phyloP scores from a whole-genome alignment of 2,329 filamentous ascomycete species.

The Trichoderma hamatum region DNA sequence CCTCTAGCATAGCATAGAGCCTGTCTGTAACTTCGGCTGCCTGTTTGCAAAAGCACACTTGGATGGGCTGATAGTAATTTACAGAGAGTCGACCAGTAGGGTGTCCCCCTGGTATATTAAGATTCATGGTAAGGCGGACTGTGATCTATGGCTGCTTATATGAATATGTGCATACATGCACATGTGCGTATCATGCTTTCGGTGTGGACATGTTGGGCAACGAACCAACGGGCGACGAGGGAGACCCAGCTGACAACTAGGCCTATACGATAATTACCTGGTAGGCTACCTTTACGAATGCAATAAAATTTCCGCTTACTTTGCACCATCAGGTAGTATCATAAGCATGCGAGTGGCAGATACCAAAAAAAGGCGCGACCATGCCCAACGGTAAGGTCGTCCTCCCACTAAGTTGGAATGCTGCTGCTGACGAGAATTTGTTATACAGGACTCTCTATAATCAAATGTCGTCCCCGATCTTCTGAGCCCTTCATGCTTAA shows the following conservation, averaged over 20 bases:
- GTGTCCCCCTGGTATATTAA: constrained; percentile 2
- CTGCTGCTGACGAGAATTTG: not conserved
- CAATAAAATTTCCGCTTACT: not conserved
- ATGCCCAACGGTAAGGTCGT: not conserved
- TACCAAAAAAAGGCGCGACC: not conserved
- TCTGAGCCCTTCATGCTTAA: not conserved
- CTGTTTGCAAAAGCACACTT: not conserved
- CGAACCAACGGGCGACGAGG: constrained; percentile 11
- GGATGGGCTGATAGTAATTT: not conserved
- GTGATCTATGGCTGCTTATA: not conserved
- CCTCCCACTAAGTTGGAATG: not conserved
- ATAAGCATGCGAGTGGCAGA: not conserved
- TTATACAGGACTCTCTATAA: not conserved
- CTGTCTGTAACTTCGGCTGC: constrained; percentile 3
- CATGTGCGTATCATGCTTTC: constrained; percentile 1
- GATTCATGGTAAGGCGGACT: constrained; percentile 19
- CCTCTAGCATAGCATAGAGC: constrained; percentile 6
- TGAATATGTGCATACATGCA: constrained; percentile 15
- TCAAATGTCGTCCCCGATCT: not conserved
- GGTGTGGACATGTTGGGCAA: constrained; percentile 17
- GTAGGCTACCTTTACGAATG: not conserved
- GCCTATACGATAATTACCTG: not conserved
- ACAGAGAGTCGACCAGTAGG: constrained; percentile 16
- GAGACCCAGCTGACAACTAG: constrained; percentile 13
- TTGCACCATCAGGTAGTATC: not conserved